Evolutionary conservation across 176 grass and related monocot species (phyloP).

Genomic region (Hyparrhenia diplandra): DNA sequence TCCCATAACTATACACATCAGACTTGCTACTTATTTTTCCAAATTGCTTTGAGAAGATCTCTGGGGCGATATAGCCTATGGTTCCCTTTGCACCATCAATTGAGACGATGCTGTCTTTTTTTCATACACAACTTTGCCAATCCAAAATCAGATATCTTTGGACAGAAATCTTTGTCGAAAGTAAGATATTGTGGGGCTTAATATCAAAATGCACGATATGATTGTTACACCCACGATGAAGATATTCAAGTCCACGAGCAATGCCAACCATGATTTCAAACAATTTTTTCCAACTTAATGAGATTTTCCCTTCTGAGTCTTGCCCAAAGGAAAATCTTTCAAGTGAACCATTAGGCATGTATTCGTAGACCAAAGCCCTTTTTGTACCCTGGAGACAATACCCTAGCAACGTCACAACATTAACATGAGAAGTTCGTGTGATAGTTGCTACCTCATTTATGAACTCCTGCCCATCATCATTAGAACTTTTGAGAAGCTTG

Average conservation of each 20-base stretch:
- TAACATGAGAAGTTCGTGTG: conserved; percentile 34
- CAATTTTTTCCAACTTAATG: conserved; percentile 19
- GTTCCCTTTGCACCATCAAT: conserved; percentile 39
- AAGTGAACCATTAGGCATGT: conserved; percentile 39
- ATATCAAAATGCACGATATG: conserved; percentile 50
- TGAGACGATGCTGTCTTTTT: conserved; percentile 34
- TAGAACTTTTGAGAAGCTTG: conserved; percentile 23
- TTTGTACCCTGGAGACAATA: conserved; percentile 30
- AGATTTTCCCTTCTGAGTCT: not conserved
- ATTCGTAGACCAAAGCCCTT: conserved; percentile 45
- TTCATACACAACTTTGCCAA: conserved; percentile 31
- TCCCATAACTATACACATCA: conserved; percentile 56
- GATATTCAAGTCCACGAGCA: conserved; percentile 42
- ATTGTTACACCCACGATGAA: conserved; percentile 38
- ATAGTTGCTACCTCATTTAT: conserved; percentile 37
- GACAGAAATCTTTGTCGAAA: conserved; percentile 45
- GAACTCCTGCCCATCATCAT: conserved; percentile 24
- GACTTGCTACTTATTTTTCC: conserved; percentile 40
- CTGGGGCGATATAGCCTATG: conserved; percentile 42
- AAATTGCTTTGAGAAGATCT: conserved; percentile 45
- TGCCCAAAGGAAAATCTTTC: conserved; percentile 14
- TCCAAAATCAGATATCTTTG: conserved; percentile 53
- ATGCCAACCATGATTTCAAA: conserved; percentile 34
- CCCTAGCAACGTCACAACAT: conserved; percentile 33
- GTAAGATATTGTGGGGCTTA: conserved; percentile 38